A percentile compares a stretch with the other conserved stretches of the same genome.
Evolutionary conservation across 2,329 filamentous ascomycete genomes (phyloP).

Genomic region (Talaromyces sp.): DNA sequence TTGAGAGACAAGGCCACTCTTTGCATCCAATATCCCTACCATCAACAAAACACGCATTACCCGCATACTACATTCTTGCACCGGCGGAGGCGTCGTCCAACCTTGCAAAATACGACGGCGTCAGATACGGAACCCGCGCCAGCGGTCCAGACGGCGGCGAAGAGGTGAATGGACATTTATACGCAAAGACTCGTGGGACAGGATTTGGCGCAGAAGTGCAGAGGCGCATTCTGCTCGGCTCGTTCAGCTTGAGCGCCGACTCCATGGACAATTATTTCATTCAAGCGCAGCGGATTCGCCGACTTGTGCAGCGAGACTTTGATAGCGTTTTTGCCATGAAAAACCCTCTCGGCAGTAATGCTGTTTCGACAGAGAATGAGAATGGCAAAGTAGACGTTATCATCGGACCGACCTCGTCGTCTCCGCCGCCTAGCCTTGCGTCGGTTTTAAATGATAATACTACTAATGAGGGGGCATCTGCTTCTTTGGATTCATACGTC

Average conservation of each 20-base stretch:
- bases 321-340: conserved; percentile 64
- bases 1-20: conserved; percentile 61
- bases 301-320: conserved; percentile 81
- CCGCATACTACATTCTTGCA: conserved; percentile 91
- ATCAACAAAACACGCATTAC: conserved; percentile 75
- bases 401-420: conserved; percentile 80
- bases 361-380: conserved; percentile 1
- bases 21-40: conserved; percentile 76
- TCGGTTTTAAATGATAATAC: conserved; percentile 40
- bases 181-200: conserved; percentile 65
- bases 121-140: conserved; percentile 72
- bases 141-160: conserved; percentile 47
- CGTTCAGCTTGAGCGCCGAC: conserved; percentile 82
- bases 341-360: conserved; percentile 55
- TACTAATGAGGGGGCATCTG: conserved; percentile 12
- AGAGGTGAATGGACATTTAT: conserved; percentile 54
- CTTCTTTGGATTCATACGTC: conserved; percentile 69
- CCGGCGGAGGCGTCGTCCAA: conserved; percentile 95
- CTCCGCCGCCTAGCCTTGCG: conserved; percentile 60
- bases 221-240: conserved; percentile 78
- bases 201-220: conserved; percentile 82
- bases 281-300: conserved; percentile 80
- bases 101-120: conserved; percentile 90
- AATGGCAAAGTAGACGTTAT: conserved; percentile 67
- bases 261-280: conserved; percentile 97